These are phyloP conservation scores for Filosporella fistucella DNA, from an alignment of 495 filamentous ascomycete genomes.

Conservation along the genomic window DNA sequence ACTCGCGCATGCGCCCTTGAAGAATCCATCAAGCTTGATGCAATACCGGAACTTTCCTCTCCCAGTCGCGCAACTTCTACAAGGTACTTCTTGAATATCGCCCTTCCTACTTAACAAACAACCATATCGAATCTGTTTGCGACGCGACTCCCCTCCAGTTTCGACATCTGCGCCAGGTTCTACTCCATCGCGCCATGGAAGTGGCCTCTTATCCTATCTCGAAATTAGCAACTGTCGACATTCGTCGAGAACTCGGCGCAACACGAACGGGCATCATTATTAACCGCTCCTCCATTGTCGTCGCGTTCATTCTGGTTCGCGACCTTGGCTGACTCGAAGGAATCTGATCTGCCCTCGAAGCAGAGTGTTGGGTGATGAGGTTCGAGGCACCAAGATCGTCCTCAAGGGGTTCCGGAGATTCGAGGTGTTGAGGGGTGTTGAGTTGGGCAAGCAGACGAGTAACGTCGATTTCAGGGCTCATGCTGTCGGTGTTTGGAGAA, in stretches of 20 bases:
- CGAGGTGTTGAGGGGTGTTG: constrained; percentile 13
- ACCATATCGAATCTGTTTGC: constrained; percentile 25
- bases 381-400: constrained; percentile 3
- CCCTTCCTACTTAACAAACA: constrained; percentile 22
- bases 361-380: neutral
- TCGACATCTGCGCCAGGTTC: constrained; percentile 20
- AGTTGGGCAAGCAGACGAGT: constrained; percentile 15
- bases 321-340: neutral
- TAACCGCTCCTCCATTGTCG: constrained; percentile 21
- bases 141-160: constrained; percentile 20
- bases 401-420: constrained; percentile 18
- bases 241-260: no score
- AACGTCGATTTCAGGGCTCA: constrained; percentile 12
- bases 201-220: constrained; percentile 10
- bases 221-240: no score
- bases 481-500: constrained; percentile 17
- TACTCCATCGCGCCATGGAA: constrained; percentile 23
- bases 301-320: neutral
- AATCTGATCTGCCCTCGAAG: neutral
- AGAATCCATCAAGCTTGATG: constrained; percentile 22
- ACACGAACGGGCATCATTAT: constrained; percentile 22
- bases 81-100: constrained; percentile 14
- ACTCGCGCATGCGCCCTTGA: constrained; percentile 22
- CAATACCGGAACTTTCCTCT: constrained; percentile 23
- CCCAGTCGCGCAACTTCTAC: constrained; percentile 21